These are phyloP conservation scores for Wickerhamiella galacta DNA, from an alignment of 805 yeast species.

Conservation along the genomic window DNA sequence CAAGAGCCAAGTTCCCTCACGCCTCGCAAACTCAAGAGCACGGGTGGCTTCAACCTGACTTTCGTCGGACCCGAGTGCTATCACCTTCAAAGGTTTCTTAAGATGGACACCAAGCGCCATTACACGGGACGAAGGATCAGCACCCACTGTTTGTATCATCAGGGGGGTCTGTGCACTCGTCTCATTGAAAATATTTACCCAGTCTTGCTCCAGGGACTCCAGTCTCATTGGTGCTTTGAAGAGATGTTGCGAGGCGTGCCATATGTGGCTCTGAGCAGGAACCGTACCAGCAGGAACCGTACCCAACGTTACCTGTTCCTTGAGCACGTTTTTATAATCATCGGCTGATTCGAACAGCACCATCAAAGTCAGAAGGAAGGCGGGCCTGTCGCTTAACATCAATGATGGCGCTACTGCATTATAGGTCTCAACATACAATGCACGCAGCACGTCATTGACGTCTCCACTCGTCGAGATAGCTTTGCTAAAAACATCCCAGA, in stretches of 20 bases:
- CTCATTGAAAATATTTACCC: conserved; percentile 2
- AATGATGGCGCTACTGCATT: conserved; percentile 32
- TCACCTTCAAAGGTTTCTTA: conserved; percentile 20
- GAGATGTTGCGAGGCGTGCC: too few species aligned
- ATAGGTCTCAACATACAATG: conserved; percentile 33
- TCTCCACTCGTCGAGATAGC: conserved; percentile 4
- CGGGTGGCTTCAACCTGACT: conserved; percentile 39
- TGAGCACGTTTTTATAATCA: background rate
- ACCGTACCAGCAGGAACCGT: too few species aligned
- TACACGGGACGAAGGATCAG: conserved; percentile 48
- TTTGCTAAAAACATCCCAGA: conserved; percentile 22
- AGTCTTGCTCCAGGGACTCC: conserved; percentile 1
- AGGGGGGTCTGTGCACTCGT: background rate
- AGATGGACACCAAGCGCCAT: conserved; percentile 26
- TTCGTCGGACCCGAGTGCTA: conserved; percentile 66
- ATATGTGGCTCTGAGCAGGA: too few species aligned
- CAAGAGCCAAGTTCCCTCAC: conserved; percentile 51
- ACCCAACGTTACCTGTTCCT: background rate
- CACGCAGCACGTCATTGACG: conserved; percentile 18
- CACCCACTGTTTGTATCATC: conserved; percentile 29
- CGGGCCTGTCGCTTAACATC: conserved; percentile 25
- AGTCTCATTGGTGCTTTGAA: too few species aligned
- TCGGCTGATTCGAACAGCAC: background rate
- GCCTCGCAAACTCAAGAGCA: conserved; percentile 31
- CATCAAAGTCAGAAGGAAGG: conserved; percentile 28